Evolutionary conservation across 106 monocot genomes (phyloP).

Genomic region (Apostasia shenzhenica): DNA sequence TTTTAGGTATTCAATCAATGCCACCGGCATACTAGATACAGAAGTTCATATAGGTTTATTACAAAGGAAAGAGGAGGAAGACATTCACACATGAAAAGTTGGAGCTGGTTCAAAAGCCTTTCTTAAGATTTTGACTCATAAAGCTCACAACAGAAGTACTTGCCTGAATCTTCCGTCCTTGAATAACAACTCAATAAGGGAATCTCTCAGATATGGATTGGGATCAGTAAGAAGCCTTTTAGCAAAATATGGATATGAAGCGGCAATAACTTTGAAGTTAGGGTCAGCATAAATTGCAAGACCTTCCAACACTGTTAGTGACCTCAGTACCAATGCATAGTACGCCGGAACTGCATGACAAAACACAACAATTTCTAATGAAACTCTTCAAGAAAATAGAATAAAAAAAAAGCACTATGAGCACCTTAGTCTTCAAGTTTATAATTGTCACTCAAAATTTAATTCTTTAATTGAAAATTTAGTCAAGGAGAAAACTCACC

Average conservation of each 20-base stretch:
- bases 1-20: too few species aligned
- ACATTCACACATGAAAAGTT: too few species aligned
- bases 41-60: too few species aligned
- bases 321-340: slow-evolving; percentile 96
- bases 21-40: too few species aligned
- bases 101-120: too few species aligned
- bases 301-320: slow-evolving; percentile 97
- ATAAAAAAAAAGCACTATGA: background rate
- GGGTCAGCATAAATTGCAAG: slow-evolving; percentile 94
- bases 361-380: background rate
- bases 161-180: slow-evolving; percentile 99
- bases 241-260: slow-evolving; percentile 99
- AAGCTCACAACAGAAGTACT: slow-evolving; percentile 3
- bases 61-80: too few species aligned
- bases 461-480: background rate
- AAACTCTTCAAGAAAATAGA: background rate
- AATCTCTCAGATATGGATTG: slow-evolving; percentile 99
- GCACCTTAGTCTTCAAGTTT: background rate
- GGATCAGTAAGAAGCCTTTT: slow-evolving; percentile 98
- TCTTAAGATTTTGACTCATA: background rate
- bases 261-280: slow-evolving; percentile 96
- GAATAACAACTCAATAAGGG: slow-evolving; percentile 92
- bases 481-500: slow-evolving; percentile 41
- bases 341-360: slow-evolving; percentile 86
- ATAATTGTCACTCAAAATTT: background rate